Base-by-base conservation (phyloP, 176 grass and related monocot species). In the Phoenix roebelenii region DNA sequence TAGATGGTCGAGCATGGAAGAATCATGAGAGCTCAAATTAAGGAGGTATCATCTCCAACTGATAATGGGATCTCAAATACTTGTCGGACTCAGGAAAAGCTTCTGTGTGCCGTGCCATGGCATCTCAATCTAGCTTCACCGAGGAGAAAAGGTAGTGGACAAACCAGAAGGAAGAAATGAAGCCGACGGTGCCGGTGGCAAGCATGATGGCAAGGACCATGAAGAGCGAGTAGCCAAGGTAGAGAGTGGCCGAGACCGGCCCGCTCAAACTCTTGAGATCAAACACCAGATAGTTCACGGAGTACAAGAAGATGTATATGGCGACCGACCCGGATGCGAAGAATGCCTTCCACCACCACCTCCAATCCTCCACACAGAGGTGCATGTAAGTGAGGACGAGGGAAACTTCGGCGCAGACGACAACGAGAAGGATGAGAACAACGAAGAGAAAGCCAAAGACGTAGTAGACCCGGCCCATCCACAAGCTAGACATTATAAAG, bases 261-360 rank as follows among this genome's bases (percentile, higher is more conserved):
- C 82, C 86, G 9, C 82, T 84, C 60, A 89, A 73, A 70, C 82
- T 85, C 71, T 85, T 79, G 30, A 90, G 78, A 70, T 90, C 86
- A 66, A 85, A 85, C 3, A 90, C 74, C 3, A 90, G 71, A 69
- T 89, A 89, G 60, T 89, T 82, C 16, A 73, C 29, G 15, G 86
- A 79, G 55, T 89, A 89, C 19, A 69, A 56, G 1, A 89, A 70
- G 59, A 76, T 66, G 64, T 85, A 90, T 16, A 74, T 54, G 4
- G 86, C 86, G 0, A 85, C 82, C 5, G 86, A 90, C n/a, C 82
- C 82, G 0, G 86, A 82, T 1, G 82, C 68, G 60, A 85, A 89
- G 82, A 89, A 90, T 54, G 86, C 52, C 25, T 76, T 83, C 86
- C 86, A 90, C 82, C 75, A 90, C 86, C 86, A 90, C 23, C 72